A percentile compares a stretch with the other conserved stretches of the same genome.
phyloP scores from a whole-genome alignment of 2,329 filamentous ascomycete species.

The Tolypocladium nubicola region DNA sequence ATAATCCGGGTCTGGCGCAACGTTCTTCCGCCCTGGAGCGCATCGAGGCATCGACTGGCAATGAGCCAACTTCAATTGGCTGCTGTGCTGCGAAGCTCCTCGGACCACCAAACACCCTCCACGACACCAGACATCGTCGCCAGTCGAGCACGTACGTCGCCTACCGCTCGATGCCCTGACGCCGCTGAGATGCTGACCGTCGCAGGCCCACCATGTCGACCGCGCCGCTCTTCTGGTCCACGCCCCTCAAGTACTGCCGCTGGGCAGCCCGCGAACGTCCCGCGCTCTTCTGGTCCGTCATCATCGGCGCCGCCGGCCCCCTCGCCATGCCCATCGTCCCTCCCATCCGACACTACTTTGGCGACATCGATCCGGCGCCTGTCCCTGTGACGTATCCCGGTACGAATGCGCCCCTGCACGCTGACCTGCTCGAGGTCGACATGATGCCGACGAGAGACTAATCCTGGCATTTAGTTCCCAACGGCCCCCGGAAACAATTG shows the following conservation, averaged over 20 bases:
- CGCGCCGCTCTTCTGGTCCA: slow-evolving; percentile 69
- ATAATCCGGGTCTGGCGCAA: background rate
- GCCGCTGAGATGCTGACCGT: background rate
- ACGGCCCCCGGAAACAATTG: slow-evolving; percentile 47
- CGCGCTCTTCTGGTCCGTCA: slow-evolving; percentile 78
- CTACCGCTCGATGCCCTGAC: background rate
- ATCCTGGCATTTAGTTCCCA: slow-evolving; percentile 34
- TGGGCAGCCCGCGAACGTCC: slow-evolving; percentile 85
- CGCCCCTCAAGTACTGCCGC: slow-evolving; percentile 73
- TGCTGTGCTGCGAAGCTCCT: background rate
- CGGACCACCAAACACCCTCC: background rate
- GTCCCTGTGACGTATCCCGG: slow-evolving; percentile 89
- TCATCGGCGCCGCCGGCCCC: slow-evolving; percentile 66
- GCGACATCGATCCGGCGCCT: slow-evolving; percentile 59
- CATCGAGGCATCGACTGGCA: background rate
- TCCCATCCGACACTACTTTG: slow-evolving; percentile 59
- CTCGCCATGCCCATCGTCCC: slow-evolving; percentile 60
- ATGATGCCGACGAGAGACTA: background rate
- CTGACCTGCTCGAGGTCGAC: background rate
- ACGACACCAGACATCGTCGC: background rate
- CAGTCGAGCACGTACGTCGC: background rate
- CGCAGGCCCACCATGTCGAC: slow-evolving; percentile 41
- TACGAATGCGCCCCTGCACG: slow-evolving; percentile 38
- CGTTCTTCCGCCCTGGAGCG: background rate
- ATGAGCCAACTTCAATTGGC: background rate